Evolutionary conservation across 805 yeast species (phyloP), one percentile per base, ranked within the genome.

Genomic region (Ogataea neopini): DNA sequence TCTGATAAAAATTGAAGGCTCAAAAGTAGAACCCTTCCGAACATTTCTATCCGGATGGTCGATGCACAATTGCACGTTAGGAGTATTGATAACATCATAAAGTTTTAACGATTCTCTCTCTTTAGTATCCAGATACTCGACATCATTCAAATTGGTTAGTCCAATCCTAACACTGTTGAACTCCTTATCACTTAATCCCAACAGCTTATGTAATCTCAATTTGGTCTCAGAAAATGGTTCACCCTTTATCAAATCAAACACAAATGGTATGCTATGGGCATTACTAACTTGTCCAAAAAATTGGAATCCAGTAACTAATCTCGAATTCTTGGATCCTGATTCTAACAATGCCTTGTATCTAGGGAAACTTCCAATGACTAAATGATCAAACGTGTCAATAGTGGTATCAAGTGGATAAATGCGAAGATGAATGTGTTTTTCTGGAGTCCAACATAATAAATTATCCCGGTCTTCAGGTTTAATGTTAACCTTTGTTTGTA

Each of bases 1-100:
- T 60, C 76, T 80, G 48, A 81, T 81, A 41, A 76, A 75, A 65
- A 83, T 83, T 17, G 86, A 83, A 47, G 83, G 76, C 59, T 79
- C 83, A 50, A 72, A 73, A 3, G 69, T 68, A 6, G 77, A 60
- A 5, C 70, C 74, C 45, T 78, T 74, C 49, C 83, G 75, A n/a
- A 83, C 76, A 35, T 82, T 72, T 60, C 94, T 79, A 62, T 89
- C 97, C 1, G 94, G 90, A 60, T 88, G 96, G 61, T 94, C 97
- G 61, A 94, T 71, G 22, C 91, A 95, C 43, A 94, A 69, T 26
- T 73, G 74, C 49, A 52, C 52, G 19, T 52, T 46, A 1, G 53
- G 48, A 9, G 41, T 40, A 22, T 56, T 50, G 48, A 83, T 61
- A 35, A 76, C 76, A 45, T 83, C 83, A 61, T 71, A 85, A 14